Evolutionary conservation across 1,284 basidiomycete genomes (phyloP), one percentile per base, ranked within the genome.

Genomic region (Peniophora sp.): DNA sequence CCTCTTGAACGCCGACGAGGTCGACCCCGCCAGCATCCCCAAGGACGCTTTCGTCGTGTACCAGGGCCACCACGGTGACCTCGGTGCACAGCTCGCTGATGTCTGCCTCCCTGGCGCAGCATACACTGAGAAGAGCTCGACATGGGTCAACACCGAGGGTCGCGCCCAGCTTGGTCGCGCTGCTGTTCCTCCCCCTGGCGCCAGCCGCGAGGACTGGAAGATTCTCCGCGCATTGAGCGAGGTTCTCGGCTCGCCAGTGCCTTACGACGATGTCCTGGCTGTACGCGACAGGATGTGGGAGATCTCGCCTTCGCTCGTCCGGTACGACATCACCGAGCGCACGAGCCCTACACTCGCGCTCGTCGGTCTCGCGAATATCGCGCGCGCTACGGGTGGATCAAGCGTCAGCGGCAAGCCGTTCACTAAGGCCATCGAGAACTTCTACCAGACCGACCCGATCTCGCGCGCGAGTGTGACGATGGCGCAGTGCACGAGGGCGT

Each of bases 121-220:
- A 2, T 98, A 98, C 74, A 99, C 96, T 2, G 97, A 99, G 72
- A 99, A 99, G 74, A 78, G 81, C 11, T 78, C 81, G 48, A 97
- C 94, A 2, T 99, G 93, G 91, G 83, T 99, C 54, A 99, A 99
- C 75, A 96, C 95, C 0, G 97, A 99, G 68, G 97, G 97, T 48
- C 82, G 97, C 44, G 74, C 89, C 23, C 97, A 99, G 70, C 69
- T 95, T 22, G 94, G 93, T 41, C 81, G 97, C 48, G 86, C 91
- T 10, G 96, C 96, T 20, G 94, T 99, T 1, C 83, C 88, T n/a
- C 90, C 94, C 35, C 96, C 97, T 15, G 97, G 95, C 51, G 91
- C 94, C 2, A 82, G 92, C 3, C 76, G 97, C 48, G 97, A 99
- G 69, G 97, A 99, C 68, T 99, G 97, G 97, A 98, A 99, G 79